phyloP scores from a whole-genome alignment of 2,329 filamentous ascomycete genomes.

The Pestalotiopsis sp. region DNA sequence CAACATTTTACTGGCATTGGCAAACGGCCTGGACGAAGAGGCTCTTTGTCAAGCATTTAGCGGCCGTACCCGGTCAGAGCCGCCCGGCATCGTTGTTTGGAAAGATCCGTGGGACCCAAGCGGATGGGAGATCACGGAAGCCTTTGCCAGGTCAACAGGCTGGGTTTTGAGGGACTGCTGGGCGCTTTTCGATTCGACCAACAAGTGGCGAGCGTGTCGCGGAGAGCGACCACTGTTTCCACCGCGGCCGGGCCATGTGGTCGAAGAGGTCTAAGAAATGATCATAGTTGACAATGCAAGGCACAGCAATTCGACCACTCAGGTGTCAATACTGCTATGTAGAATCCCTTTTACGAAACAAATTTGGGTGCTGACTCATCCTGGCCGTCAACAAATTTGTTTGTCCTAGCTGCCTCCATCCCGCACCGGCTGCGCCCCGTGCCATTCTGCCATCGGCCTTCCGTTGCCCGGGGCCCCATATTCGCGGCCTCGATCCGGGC shows the following conservation, averaged over 20 bases:
- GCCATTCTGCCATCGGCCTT: too few relatives aligned
- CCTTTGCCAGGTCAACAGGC: conserved; percentile 13
- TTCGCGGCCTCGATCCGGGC: too few relatives aligned
- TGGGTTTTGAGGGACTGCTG: conserved; percentile 17
- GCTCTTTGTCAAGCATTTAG: conserved; percentile 18
- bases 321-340: background rate
- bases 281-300: background rate
- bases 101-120: conserved; percentile 16
- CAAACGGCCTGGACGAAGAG: conserved; percentile 18
- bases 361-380: background rate
- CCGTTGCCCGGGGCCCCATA: too few relatives aligned
- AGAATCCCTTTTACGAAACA: background rate
- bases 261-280: background rate
- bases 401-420: too few relatives aligned
- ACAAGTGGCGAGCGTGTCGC: conserved; percentile 17
- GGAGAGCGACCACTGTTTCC: conserved; percentile 19
- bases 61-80: background rate
- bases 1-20: conserved; percentile 26
- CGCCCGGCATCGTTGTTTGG: conserved; percentile 18
- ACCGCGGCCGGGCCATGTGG: background rate
- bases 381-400: too few relatives aligned
- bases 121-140: conserved; percentile 19
- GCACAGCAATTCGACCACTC: background rate
- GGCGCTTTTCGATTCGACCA: conserved; percentile 16
- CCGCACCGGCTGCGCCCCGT: too few relatives aligned